These are phyloP conservation scores for Inga leiocalycina DNA, from an alignment of 306 rosid genomes.

Conservation along the genomic window DNA sequence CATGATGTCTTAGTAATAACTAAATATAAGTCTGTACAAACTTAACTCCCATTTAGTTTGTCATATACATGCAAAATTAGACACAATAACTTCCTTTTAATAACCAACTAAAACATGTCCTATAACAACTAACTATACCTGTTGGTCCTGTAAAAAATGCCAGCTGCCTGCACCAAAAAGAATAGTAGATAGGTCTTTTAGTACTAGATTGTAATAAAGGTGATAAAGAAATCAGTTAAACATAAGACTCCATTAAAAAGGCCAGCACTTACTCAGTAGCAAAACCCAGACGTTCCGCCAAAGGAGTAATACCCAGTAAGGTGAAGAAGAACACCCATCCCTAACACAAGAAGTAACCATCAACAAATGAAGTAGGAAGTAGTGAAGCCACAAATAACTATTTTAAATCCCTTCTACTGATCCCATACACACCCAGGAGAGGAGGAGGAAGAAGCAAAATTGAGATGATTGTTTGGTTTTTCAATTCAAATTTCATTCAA, in stretches of 20 bases:
- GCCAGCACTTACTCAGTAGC: constrained; percentile 72
- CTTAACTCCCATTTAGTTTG: neutral
- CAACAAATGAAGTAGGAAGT: neutral
- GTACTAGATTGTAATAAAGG: constrained; percentile 2
- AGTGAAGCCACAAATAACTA: neutral
- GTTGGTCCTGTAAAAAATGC: constrained; percentile 93
- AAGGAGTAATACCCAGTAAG: constrained; percentile 76
- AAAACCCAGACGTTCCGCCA: constrained; percentile 91
- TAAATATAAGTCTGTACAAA: neutral
- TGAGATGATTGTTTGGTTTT: neutral
- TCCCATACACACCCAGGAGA: neutral
- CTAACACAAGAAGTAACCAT: constrained; percentile 40
- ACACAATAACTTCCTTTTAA: neutral
- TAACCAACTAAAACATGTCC: neutral
- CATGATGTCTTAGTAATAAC: neutral
- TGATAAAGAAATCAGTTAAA: neutral
- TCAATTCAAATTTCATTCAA: neutral
- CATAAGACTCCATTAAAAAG: neutral
- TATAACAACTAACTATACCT: constrained; percentile 46
- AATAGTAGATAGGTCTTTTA: constrained; percentile 18
- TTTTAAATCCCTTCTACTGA: neutral
- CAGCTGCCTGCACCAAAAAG: constrained; percentile 70
- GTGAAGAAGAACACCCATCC: constrained; percentile 88
- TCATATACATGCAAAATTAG: neutral
- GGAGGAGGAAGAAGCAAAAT: neutral